Base-by-base conservation (phyloP, 1,139 yeast genomes). In the Meyerozyma elateridarum region DNA sequence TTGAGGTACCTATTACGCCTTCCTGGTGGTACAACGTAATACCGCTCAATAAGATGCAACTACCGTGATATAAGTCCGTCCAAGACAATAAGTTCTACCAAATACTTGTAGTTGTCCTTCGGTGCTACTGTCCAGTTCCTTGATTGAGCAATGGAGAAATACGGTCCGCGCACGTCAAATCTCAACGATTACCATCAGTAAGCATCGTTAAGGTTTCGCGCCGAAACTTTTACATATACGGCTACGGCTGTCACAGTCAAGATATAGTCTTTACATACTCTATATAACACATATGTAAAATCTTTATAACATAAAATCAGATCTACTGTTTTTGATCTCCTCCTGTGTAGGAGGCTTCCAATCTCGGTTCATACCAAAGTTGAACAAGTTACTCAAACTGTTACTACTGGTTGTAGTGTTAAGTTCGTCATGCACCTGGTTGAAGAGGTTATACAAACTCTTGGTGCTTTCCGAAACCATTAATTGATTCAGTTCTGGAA, bases 381-480 rank as follows among this genome's bases (percentile, higher is more conserved):
- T 62, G 25, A 57, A 48, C 34, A 59, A 45, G 38, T 59, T 56
- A 19, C 59, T 52, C 36, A 59, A 48, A 38, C 60, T 55, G 22
- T 42, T 52, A 27, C 40, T 41, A 21, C 45, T 44, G 20, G 28
- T 31, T 3, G 31, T 32, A 3, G 39, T 45, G 19, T 48, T 42
- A 15, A 50, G 45, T 29, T 54, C 61, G 32, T 55, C 61, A 33
- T 48, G 52, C 30, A 55, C 52, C 33, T 47, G 61, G 24, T 52
- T 54, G 41, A 60, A 59, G 30, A 59, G 42, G 34, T 55, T 56
- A 42, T 54, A 35, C 42, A 48, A 34, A 37, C 47, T 49, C 25
- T 41, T 49, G 16, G 46, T 39, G 29, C 44, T 40, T 11, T 32
- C 35, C 2, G 27, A 24, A 6, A 24, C 18, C 5, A 24, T 18